Conservation (phyloP, 139 green algal genomes). For the Chlamydomonas schloesseri region DNA sequence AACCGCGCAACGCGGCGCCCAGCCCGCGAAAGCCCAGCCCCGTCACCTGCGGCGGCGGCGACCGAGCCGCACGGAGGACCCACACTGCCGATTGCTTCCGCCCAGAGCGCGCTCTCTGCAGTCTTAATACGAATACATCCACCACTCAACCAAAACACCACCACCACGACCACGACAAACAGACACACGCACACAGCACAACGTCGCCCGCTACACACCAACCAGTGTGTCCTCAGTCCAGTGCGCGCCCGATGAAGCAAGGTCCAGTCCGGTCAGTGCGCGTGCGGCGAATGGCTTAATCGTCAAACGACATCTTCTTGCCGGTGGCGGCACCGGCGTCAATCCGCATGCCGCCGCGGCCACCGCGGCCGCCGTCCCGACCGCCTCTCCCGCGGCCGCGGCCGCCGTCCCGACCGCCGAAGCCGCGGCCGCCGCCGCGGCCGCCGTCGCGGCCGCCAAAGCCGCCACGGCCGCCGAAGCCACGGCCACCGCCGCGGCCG, state of each 20-base stretch:
- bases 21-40: too few relatives aligned
- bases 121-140: too few relatives aligned
- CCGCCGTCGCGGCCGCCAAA: conserved; percentile 33
- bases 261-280: background rate
- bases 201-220: too few relatives aligned
- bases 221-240: too few relatives aligned
- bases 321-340: conserved; percentile 44
- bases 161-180: too few relatives aligned
- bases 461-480: conserved; percentile 42
- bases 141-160: too few relatives aligned
- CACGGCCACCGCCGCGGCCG: conserved; percentile 37
- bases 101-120: too few relatives aligned
- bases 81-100: too few relatives aligned
- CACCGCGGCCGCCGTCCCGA: conserved; percentile 13
- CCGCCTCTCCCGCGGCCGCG: conserved; percentile 45
- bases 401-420: conserved; percentile 40
- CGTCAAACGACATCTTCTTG: conserved; percentile 78
- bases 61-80: too few relatives aligned
- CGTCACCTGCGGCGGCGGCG: too few relatives aligned
- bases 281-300: conserved; percentile 17
- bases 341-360: conserved; percentile 61
- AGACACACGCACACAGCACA: too few relatives aligned
- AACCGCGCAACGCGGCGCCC: too few relatives aligned
- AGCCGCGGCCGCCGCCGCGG: conserved; percentile 24
- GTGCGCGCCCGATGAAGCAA: background rate